Base-by-base conservation (phyloP, 2,329 filamentous ascomycete species). In the Nigrospora osmanthi region DNA sequence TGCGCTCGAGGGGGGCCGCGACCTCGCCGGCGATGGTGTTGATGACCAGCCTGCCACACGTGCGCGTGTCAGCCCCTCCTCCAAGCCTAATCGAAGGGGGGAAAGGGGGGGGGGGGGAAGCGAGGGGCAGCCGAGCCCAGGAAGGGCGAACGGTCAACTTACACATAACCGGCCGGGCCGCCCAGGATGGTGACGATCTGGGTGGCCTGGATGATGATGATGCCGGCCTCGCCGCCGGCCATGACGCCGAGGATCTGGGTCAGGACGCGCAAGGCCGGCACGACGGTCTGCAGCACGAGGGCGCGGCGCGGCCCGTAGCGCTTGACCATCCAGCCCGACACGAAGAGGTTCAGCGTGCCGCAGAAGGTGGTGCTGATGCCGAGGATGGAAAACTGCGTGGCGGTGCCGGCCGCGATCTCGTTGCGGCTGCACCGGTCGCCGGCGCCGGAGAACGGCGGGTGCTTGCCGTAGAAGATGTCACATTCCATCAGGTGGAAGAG, bases 401-500 rank as follows among this genome's bases (percentile, higher is more conserved):
- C 82, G 1, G 82, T 85, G 16, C 73, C 71, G 1, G 82, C 79
- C 39, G 83, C 75, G 47, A 88, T 83, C 49, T 78, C 75, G 44
- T 76, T 76, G 32, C 72, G 70, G 39, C 69, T 71, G 56, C 84
- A 88, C 14, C 76, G 69, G 47, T 81, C 75, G 4, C 68, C 68
- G 4, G 60, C 54, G 1, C 69, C 71, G 11, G 63, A 52, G 41
- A 66, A 76, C 0, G 72, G 69, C 12, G 75, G 70, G 54, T 85
- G 76, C 3, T 67, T 66, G 33, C 71, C 65, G 61, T 87, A 88
- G 58, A 80, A 88, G 42, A 76, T 73, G 44, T 87, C 80, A 61
- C 84, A 88, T 41, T 79, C 80, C 82, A 87, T 87, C 2, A 85
- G 58, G 46, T 81, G 80, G 53, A 87, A 86, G 19, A 83, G 80